Conservation (phyloP, 129 eudicot species). For the Ambrosia artemisiifolia region DNA sequence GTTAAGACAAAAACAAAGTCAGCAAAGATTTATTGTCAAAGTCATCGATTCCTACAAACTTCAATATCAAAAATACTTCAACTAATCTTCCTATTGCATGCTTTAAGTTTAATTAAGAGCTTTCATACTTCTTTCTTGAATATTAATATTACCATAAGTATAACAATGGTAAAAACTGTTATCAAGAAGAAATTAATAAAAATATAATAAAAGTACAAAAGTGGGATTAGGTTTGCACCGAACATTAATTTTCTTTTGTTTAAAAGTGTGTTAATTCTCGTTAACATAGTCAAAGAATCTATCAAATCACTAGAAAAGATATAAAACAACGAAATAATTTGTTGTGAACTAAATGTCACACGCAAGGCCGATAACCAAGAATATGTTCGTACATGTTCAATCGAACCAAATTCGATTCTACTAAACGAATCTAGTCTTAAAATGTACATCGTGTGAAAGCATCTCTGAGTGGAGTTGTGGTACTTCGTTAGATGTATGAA, state of each 20-base stretch:
- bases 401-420: not conserved
- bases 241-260: not conserved
- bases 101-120: not conserved
- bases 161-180: not conserved
- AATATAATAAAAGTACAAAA: not conserved
- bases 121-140: not conserved
- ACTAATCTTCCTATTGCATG: not conserved
- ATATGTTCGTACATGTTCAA: not conserved
- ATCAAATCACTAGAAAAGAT: not conserved
- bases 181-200: not conserved
- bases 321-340: not conserved
- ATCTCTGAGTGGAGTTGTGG: conserved; percentile 1
- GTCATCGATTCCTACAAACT: conserved; percentile 14
- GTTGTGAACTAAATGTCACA: not conserved
- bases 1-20: conserved; percentile 24
- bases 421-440: not conserved
- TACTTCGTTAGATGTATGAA: not conserved
- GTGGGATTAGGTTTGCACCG: not conserved
- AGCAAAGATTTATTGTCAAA: conserved; percentile 22
- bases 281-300: not conserved
- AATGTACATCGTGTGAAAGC: conserved; percentile 1
- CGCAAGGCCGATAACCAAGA: not conserved
- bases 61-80: not conserved
- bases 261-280: not conserved
- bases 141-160: not conserved